These are phyloP conservation scores for Peribolospora baueri DNA, from an alignment of 768 basidiomycete genomes.

Conservation along the genomic window DNA sequence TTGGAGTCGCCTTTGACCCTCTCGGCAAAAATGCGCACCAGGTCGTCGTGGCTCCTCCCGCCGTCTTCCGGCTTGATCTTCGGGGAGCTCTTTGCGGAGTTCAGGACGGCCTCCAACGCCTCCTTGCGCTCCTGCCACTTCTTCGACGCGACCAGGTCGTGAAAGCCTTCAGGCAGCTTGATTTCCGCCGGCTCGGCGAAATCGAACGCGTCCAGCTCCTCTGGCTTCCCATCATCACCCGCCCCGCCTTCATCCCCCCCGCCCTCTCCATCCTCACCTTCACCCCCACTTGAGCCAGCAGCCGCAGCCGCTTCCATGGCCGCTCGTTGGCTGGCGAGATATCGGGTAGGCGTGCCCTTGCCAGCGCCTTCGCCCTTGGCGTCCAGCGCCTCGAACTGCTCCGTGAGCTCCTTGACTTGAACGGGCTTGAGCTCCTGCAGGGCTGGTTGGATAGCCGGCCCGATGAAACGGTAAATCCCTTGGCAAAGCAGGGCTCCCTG, in stretches of 20 bases:
- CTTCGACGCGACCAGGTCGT: slow-evolving; percentile 51
- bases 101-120: slow-evolving; percentile 58
- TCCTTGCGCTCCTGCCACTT: slow-evolving; percentile 99
- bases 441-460: slow-evolving; percentile 55
- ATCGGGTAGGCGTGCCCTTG: slow-evolving; percentile 46
- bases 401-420: slow-evolving; percentile 84
- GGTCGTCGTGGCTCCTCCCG: slow-evolving; percentile 33
- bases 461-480: slow-evolving; percentile 63
- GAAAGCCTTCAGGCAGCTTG: slow-evolving; percentile 50
- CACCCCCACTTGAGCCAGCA: slow-evolving; percentile 26
- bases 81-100: slow-evolving; percentile 38
- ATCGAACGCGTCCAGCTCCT: slow-evolving; percentile 47
- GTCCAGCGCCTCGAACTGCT: slow-evolving; percentile 62
- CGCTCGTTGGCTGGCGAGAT: slow-evolving; percentile 49
- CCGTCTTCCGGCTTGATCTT: slow-evolving; percentile 53
- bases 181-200: slow-evolving; percentile 65
- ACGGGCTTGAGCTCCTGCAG: slow-evolving; percentile 82
- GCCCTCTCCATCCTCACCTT: slow-evolving; percentile 18
- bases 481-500: slow-evolving; percentile 46
- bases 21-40: slow-evolving; percentile 48
- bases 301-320: slow-evolving; percentile 14
- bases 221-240: slow-evolving; percentile 19
- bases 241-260: slow-evolving; percentile 23
- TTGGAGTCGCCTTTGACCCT: slow-evolving; percentile 77
- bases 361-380: slow-evolving; percentile 68